A percentile compares a stretch with the other conserved stretches of the same genome.
Conservation (phyloP, 768 basidiomycete genomes). For the Sporobolomyces phaffii region DNA sequence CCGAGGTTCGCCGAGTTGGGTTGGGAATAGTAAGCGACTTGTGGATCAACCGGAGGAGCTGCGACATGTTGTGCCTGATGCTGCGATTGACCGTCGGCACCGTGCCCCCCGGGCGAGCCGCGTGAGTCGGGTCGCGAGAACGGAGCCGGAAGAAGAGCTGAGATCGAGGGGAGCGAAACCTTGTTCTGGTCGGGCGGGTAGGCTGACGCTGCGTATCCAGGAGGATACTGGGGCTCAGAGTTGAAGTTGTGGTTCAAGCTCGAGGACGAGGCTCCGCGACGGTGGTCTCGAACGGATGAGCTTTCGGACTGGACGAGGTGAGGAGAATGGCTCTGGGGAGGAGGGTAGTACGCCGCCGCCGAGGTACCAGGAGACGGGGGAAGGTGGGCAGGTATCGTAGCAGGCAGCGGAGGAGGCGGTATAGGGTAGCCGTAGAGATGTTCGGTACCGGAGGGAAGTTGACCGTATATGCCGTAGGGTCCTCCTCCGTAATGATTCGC, state of each 20-base stretch:
- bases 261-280: background rate
- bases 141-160: constrained; percentile 21
- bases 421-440: constrained; percentile 12
- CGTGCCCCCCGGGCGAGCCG: background rate
- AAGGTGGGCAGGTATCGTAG: background rate
- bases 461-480: background rate
- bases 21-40: background rate
- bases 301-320: background rate
- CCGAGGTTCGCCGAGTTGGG: background rate
- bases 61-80: background rate
- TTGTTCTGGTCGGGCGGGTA: constrained; percentile 17
- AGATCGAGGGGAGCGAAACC: constrained; percentile 36
- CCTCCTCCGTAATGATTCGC: too few relatives aligned
- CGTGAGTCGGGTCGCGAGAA: background rate
- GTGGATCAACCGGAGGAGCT: background rate
- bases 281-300: background rate
- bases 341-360: background rate
- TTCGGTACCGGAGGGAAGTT: background rate
- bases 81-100: background rate
- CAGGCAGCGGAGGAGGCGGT: background rate
- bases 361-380: background rate
- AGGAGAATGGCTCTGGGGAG: background rate
- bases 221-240: background rate
- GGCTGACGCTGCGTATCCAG: background rate
- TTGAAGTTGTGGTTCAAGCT: background rate